phyloP scores from a whole-genome alignment of 1,284 basidiomycete genomes.

The Pseudozyma tsukubaensis region DNA sequence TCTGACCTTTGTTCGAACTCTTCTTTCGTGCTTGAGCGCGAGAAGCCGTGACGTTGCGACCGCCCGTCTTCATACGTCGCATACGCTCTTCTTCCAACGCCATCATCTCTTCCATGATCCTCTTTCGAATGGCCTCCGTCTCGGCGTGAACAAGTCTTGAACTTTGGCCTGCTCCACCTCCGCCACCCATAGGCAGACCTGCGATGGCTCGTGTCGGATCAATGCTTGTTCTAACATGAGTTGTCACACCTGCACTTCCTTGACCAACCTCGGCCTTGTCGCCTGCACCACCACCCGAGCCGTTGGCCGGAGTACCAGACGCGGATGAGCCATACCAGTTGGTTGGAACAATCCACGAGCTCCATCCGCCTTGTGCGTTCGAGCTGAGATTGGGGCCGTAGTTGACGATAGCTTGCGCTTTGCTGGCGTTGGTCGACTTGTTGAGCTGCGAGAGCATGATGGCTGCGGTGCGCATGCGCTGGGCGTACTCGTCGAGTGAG shows the following conservation, averaged over 20 bases:
- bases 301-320: constrained; percentile 10
- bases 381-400: constrained; percentile 46
- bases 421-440: constrained; percentile 54
- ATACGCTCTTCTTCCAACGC: constrained; percentile 95
- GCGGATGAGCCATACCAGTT: constrained; percentile 50
- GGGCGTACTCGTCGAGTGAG: constrained; percentile 90
- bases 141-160: constrained; percentile 58
- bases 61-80: constrained; percentile 84
- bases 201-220: constrained; percentile 21
- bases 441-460: constrained; percentile 98
- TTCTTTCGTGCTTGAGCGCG: no score
- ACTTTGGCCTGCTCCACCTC: constrained; percentile 26
- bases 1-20: constrained; percentile 77
- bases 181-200: constrained; percentile 29
- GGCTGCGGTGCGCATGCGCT: constrained; percentile 96
- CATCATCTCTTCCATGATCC: constrained; percentile 99
- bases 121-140: constrained; percentile 83
- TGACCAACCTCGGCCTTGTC: constrained; percentile 55
- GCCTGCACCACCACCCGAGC: constrained; percentile 35
- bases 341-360: constrained; percentile 63
- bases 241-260: constrained; percentile 53
- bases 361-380: constrained; percentile 62
- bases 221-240: constrained; percentile 38
- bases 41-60: constrained; percentile 37
- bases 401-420: constrained; percentile 58